phyloP scores from a whole-genome alignment of 2,329 filamentous ascomycete genomes.

The Dactylella cylindrospora region DNA sequence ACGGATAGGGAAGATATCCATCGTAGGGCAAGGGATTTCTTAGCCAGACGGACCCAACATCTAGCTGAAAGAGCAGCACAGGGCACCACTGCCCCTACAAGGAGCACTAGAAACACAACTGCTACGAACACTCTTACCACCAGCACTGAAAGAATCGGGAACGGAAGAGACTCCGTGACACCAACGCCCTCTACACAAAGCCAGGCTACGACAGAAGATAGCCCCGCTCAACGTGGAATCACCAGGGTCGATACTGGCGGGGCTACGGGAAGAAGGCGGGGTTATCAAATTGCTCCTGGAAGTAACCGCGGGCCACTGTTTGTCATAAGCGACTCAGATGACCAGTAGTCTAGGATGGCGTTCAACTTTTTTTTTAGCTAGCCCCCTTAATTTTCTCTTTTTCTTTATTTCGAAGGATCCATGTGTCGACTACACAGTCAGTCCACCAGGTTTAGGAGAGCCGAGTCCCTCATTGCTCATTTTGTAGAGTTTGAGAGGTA shows the following conservation, averaged over 20 bases:
- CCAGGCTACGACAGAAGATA: conserved; percentile 10
- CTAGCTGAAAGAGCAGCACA: conserved; percentile 1
- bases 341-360: conserved; percentile 14
- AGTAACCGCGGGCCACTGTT: conserved; percentile 29
- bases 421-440: not conserved
- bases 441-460: not conserved
- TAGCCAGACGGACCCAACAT: conserved; percentile 15
- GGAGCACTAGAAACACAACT: not conserved
- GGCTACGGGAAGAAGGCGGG: conserved; percentile 10
- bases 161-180: conserved; percentile 20
- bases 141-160: not conserved
- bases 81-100: not conserved
- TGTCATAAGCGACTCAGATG: conserved; percentile 29
- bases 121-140: conserved; percentile 7
- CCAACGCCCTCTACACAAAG: conserved; percentile 14
- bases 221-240: conserved; percentile 9
- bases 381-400: not conserved
- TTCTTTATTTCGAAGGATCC: not conserved
- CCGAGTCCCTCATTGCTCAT: not conserved
- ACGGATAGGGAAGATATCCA: conserved; percentile 16
- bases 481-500: no score
- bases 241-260: conserved; percentile 25
- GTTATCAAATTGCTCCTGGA: conserved; percentile 21
- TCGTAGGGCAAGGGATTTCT: conserved; percentile 21
- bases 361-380: not conserved